Conservation (phyloP, 2,329 filamentous ascomycete genomes). For the Claviceps pazoutovae region DNA sequence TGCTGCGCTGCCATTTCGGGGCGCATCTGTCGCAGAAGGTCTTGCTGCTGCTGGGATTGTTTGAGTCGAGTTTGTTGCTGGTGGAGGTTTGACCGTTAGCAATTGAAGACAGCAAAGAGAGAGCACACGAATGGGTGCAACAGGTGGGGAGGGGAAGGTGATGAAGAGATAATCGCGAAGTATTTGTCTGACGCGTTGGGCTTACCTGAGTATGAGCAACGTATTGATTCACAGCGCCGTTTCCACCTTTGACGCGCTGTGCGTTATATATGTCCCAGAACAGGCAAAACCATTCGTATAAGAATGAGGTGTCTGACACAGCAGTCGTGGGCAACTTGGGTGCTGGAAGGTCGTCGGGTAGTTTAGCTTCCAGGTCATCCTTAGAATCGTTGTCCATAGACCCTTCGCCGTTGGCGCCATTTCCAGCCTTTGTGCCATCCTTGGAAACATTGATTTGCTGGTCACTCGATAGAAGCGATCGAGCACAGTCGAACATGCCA, state of each 20-base stretch:
- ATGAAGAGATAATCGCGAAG: background rate
- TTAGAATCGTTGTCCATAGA: slow-evolving; percentile 74
- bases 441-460: slow-evolving; percentile 54
- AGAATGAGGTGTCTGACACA: slow-evolving; percentile 60
- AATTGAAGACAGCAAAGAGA: background rate
- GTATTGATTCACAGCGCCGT: slow-evolving; percentile 56
- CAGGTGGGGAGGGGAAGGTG: too few species aligned
- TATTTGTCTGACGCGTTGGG: slow-evolving; percentile 36
- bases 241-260: slow-evolving; percentile 56
- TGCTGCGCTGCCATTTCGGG: slow-evolving; percentile 44
- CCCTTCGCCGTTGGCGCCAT: slow-evolving; percentile 57
- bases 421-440: slow-evolving; percentile 57
- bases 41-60: slow-evolving; percentile 57
- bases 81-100: slow-evolving; percentile 3
- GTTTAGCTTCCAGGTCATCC: slow-evolving; percentile 59
- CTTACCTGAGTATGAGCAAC: slow-evolving; percentile 69
- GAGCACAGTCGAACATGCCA: slow-evolving; percentile 71
- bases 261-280: slow-evolving; percentile 95
- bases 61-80: slow-evolving; percentile 57
- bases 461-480: slow-evolving; percentile 53
- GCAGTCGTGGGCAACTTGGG: slow-evolving; percentile 52
- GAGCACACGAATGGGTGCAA: background rate
- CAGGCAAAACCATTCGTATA: slow-evolving; percentile 95
- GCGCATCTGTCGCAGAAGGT: slow-evolving; percentile 61
- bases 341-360: slow-evolving; percentile 66